Base-by-base conservation (phyloP, 257 asterid genomes). In the Nemophila menziesii region DNA sequence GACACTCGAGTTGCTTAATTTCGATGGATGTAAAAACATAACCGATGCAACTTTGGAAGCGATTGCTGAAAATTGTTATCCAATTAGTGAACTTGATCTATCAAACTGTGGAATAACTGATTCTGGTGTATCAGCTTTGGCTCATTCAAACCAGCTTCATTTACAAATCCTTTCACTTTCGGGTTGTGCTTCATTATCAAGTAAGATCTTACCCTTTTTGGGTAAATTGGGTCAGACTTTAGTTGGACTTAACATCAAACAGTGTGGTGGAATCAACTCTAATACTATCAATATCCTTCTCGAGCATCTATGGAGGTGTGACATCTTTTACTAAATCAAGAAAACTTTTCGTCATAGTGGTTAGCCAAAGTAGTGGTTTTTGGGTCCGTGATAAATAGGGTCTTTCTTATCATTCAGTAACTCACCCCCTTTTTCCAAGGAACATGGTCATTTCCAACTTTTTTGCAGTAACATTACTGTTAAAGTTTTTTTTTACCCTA, bases 231-330 rank as follows among this genome's bases (percentile, higher is more conserved):
- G 92, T 3, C 48, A 42, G 61, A 51, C 65, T 8, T 65, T 90
- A 33, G 44, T 68, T 18, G 94, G 96, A 11, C 61, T 85, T 70
- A 85, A 74, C 71, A 73, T 90, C 41, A 86, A 77, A 69, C 66
- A 62, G 8, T 90, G 99, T 73, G 17, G 4, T 7, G 79, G 90
- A 44, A 64, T 90, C 45, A 74, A 78, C 52, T 39, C 29, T 18
- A 47, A 49, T 1, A 33, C 74, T 3, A 56, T 68, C 51, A 70
- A 65, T 61, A 48, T 60, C 55, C 94, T 90, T 16, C 16, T 52
- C 44, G 89, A 77, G 66, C 67, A 51, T 10, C 82, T 85, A 7
- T 74, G 93, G 83, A 77, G 89, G 81, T 90, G 99, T 14, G 89
- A 90, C 42, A 66, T 90, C 55, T 94, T 90, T 38, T 63, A 49